Evolutionary conservation across 257 asterid species (phyloP).

Genomic region (Nicotiana tomentosiformis): DNA sequence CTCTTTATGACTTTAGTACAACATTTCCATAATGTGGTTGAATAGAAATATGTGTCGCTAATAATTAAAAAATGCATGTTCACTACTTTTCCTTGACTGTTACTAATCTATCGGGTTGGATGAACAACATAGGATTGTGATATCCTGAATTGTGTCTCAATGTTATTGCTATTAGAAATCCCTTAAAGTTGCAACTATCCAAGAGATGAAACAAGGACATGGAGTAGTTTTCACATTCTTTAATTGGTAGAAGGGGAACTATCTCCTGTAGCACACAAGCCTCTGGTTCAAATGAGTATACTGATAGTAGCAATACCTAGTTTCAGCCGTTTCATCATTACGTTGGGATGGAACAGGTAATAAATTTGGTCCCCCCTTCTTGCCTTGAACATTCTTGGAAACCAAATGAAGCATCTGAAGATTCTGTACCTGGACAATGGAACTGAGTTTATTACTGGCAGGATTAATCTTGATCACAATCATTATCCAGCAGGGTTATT

Average conservation of each 20-base stretch:
- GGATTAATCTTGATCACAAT: not conserved
- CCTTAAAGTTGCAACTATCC: not conserved
- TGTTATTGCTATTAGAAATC: not conserved
- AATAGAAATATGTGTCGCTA: not conserved
- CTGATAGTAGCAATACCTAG: not conserved
- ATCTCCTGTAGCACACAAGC: not conserved
- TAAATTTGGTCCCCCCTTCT: not conserved
- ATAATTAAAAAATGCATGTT: not conserved
- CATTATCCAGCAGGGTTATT: not conserved
- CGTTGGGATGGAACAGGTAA: not conserved
- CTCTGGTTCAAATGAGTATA: not conserved
- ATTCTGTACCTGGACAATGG: not conserved
- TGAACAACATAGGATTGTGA: not conserved
- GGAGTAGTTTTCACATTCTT: not conserved
- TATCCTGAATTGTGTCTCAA: conserved; percentile 2
- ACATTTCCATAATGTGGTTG: not conserved
- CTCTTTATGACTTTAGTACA: not conserved
- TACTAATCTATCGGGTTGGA: not conserved
- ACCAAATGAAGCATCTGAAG: not conserved
- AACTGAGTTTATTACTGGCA: not conserved
- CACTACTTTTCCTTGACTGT: not conserved
- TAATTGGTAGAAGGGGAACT: not conserved
- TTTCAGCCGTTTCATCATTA: not conserved
- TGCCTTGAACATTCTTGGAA: not conserved
- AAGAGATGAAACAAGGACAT: not conserved